phyloP scores from a whole-genome alignment of 2,329 filamentous ascomycete genomes.

The Podosphaera xanthii region DNA sequence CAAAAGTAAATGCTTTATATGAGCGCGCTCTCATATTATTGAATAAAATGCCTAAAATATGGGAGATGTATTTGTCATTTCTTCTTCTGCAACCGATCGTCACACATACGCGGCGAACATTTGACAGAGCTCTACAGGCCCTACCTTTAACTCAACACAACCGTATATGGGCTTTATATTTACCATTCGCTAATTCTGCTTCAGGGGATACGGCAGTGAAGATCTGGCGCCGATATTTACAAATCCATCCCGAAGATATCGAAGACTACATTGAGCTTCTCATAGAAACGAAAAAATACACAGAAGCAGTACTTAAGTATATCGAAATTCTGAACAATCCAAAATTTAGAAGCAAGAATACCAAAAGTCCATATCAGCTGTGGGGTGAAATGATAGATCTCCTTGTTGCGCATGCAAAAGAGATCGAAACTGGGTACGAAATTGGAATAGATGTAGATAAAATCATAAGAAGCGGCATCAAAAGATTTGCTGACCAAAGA shows the following conservation, averaged over 20 bases:
- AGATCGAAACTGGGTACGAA: conserved; percentile 61
- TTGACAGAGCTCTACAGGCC: conserved; percentile 78
- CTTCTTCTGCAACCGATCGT: conserved; percentile 79
- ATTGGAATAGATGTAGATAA: conserved; percentile 73
- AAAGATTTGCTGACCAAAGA: conserved; percentile 75
- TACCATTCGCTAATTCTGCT: conserved; percentile 74
- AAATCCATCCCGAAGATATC: conserved; percentile 82
- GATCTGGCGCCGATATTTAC: conserved; percentile 91
- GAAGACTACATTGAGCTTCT: conserved; percentile 91
- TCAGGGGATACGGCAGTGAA: conserved; percentile 77
- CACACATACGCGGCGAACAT: conserved; percentile 64
- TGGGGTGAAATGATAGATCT: conserved; percentile 97
- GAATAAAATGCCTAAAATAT: conserved; percentile 97
- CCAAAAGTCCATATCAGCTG: conserved; percentile 85
- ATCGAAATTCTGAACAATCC: conserved; percentile 82
- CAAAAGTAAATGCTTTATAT: conserved; percentile 86
- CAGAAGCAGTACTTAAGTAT: conserved; percentile 76
- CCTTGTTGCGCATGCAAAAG: conserved; percentile 70
- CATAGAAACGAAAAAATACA: conserved; percentile 59
- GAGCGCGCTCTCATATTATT: conserved; percentile 79
- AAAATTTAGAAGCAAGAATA: conserved; percentile 75
- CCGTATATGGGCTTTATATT: conserved; percentile 81
- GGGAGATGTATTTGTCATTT: conserved; percentile 92
- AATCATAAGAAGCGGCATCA: conserved; percentile 80
- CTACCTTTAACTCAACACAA: conserved; percentile 89